phyloP scores from a whole-genome alignment of 805 yeast genomes.

The Candida dendrica region DNA sequence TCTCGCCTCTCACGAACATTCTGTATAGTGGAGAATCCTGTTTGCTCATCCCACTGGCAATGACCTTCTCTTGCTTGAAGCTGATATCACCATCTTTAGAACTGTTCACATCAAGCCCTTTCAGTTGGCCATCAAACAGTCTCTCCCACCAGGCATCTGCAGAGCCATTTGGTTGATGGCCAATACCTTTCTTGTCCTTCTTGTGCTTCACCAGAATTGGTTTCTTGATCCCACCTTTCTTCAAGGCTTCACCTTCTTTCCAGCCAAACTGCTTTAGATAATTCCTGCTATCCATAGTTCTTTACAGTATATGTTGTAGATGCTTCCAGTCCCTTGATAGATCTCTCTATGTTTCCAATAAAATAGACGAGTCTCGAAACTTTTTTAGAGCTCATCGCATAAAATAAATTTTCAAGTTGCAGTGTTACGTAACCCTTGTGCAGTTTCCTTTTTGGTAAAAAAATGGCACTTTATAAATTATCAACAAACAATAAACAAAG shows the following conservation, averaged over 20 bases:
- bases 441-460: too few species aligned
- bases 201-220: slow-evolving; percentile 90
- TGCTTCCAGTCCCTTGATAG: too few species aligned
- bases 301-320: too few species aligned
- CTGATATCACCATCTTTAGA: slow-evolving; percentile 27
- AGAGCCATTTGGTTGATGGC: slow-evolving; percentile 49
- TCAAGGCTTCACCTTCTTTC: slow-evolving; percentile 85
- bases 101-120: slow-evolving; percentile 54
- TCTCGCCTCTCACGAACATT: slow-evolving; percentile 85
- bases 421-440: too few species aligned
- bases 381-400: too few species aligned
- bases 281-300: slow-evolving; percentile 60
- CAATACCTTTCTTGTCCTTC: slow-evolving; percentile 85
- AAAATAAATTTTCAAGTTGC: too few species aligned
- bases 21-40: slow-evolving; percentile 67
- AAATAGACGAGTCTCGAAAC: not conserved
- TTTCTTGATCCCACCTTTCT: slow-evolving; percentile 69
- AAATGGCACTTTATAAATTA: too few species aligned
- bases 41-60: slow-evolving; percentile 40
- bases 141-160: slow-evolving; percentile 97
- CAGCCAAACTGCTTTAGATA: slow-evolving; percentile 82
- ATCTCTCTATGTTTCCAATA: not conserved
- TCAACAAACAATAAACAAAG: too few species aligned
- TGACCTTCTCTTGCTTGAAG: slow-evolving; percentile 46
- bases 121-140: slow-evolving; percentile 87